Conservation (phyloP, 805 yeast species). For the Zygoascus flipseniorum region DNA sequence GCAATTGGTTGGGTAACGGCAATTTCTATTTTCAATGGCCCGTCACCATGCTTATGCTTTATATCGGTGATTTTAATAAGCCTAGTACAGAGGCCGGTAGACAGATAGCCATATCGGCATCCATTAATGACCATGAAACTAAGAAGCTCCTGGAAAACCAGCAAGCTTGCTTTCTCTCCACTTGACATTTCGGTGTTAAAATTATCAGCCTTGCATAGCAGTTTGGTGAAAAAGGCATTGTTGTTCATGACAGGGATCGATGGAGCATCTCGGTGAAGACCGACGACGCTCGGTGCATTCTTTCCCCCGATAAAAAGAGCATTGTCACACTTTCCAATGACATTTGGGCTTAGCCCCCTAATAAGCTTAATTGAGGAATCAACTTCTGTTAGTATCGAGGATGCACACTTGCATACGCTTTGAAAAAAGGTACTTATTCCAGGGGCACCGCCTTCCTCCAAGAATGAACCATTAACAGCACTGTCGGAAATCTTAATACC, state of each 20-base stretch:
- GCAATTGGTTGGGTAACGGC: not conserved
- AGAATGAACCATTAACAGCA: too few relatives aligned
- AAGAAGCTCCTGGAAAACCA: slow-evolving; percentile 9
- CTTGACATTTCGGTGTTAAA: not conserved
- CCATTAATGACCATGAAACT: slow-evolving; percentile 16
- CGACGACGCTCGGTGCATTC: not conserved
- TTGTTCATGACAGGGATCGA: not conserved
- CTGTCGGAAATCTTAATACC: not conserved
- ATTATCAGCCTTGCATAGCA: not conserved
- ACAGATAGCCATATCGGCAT: slow-evolving; percentile 16
- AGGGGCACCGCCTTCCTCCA: not conserved
- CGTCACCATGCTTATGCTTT: not conserved
- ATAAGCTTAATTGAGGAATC: not conserved
- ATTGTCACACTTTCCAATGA: not conserved
- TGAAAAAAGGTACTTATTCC: not conserved
- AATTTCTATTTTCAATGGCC: not conserved
- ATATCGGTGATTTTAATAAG: slow-evolving; percentile 10
- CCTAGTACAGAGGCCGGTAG: slow-evolving; percentile 12
- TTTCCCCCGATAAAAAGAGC: not conserved
- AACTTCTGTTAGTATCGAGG: not conserved
- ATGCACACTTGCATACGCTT: not conserved
- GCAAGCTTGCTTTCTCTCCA: not conserved
- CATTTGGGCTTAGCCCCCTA: not conserved
- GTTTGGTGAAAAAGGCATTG: not conserved
- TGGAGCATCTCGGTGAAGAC: not conserved